phyloP scores from a whole-genome alignment of 495 filamentous ascomycete genomes.

The Bacidia rubella region DNA sequence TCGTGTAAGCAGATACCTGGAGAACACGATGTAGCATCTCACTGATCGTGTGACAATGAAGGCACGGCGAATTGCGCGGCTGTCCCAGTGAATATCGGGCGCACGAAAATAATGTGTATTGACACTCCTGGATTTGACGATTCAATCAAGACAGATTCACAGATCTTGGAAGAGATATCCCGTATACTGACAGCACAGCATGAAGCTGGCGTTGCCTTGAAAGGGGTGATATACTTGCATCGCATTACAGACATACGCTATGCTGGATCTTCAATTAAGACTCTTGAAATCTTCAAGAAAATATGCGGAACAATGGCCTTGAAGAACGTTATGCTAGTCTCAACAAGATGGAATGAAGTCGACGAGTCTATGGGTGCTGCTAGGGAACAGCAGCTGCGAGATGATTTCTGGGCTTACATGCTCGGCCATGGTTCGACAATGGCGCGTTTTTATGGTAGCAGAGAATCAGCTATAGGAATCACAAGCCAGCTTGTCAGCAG shows the following conservation, averaged over 20 bases:
- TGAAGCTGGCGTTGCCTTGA: constrained; percentile 14
- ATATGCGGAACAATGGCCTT: constrained; percentile 23
- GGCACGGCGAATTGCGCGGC: constrained; percentile 8
- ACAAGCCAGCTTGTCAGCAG: constrained; percentile 17
- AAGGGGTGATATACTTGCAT: constrained; percentile 30
- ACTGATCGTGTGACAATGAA: too few relatives aligned
- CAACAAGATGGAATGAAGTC: constrained; percentile 27
- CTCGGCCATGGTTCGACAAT: constrained; percentile 15
- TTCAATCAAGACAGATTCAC: constrained; percentile 23
- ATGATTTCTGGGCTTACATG: constrained; percentile 25
- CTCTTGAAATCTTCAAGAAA: constrained; percentile 24
- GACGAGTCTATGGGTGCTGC: constrained; percentile 8
- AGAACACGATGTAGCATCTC: not conserved
- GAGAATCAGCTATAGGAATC: constrained; percentile 18
- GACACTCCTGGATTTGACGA: constrained; percentile 38
- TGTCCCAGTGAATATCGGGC: constrained; percentile 13
- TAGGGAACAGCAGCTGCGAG: constrained; percentile 21
- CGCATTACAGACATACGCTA: constrained; percentile 26
- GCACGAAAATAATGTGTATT: constrained; percentile 19
- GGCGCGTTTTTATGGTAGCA: constrained; percentile 19
- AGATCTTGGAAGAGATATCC: constrained; percentile 30
- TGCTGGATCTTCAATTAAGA: constrained; percentile 17
- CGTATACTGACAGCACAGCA: constrained; percentile 20
- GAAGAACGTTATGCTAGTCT: constrained; percentile 24
- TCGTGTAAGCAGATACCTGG: constrained; percentile 11